These are phyloP conservation scores for Tylopilus sp. DNA, from an alignment of 1,284 basidiomycete species.

Conservation along the genomic window DNA sequence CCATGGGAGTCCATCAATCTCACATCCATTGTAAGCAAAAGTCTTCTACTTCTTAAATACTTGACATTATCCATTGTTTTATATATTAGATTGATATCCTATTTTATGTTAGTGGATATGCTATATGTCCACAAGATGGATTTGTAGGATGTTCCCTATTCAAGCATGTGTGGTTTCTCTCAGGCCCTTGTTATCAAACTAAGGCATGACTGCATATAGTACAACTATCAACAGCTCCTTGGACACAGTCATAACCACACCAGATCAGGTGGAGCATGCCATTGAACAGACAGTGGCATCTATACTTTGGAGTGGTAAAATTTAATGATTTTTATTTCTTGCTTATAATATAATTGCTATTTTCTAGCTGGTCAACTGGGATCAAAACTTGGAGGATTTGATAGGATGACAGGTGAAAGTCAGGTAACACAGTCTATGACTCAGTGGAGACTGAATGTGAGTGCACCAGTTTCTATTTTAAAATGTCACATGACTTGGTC, in stretches of 20 bases:
- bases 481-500: no score
- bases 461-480: no score
- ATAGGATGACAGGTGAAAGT: background rate
- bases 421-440: background rate
- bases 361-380: background rate
- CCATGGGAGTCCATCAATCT: no score
- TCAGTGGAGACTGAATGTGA: constrained; percentile 1
- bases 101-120: no score
- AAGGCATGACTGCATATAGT: no score
- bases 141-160: no score
- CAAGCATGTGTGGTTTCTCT: no score
- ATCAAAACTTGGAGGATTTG: background rate
- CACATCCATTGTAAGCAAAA: background rate
- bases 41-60: no score
- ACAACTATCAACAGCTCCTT: background rate
- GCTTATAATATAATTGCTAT: background rate
- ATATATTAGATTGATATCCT: no score
- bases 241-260: background rate
- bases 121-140: background rate
- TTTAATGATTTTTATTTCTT: no score
- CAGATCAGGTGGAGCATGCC: background rate
- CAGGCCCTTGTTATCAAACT: no score
- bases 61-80: no score
- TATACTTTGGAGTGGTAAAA: background rate
- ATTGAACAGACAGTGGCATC: background rate